Percentiles rank a stretch among this genome's conserved stretches.
Conservation (phyloP, 2,329 filamentous ascomycete genomes). For the Herpotrichia juniperi region DNA sequence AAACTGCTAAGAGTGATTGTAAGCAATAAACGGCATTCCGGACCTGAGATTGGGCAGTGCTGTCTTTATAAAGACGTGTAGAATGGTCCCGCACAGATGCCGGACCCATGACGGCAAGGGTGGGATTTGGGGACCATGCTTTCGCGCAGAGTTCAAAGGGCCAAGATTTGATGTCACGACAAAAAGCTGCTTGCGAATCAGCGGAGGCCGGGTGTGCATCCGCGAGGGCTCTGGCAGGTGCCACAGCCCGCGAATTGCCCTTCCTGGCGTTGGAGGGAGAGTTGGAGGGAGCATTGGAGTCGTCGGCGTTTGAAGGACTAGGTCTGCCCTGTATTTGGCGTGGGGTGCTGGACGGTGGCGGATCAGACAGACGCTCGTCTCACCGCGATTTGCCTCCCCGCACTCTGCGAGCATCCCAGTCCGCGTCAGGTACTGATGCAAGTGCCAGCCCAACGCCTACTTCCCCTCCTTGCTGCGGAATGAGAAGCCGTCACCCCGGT, state of each 20-base stretch:
- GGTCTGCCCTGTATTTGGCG: constrained; percentile 19
- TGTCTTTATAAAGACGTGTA: constrained; percentile 29
- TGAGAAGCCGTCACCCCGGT: not conserved
- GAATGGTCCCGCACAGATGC: constrained; percentile 31
- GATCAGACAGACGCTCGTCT: constrained; percentile 20
- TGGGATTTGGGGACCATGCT: constrained; percentile 27
- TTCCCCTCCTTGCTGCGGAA: constrained; percentile 4
- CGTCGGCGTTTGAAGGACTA: constrained; percentile 42
- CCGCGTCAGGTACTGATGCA: constrained; percentile 38
- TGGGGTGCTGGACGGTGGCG: constrained; percentile 36
- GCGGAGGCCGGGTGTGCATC: constrained; percentile 22
- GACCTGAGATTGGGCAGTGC: constrained; percentile 26
- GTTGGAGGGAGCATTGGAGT: too few relatives aligned
- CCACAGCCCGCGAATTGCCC: constrained; percentile 23
- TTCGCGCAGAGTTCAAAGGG: constrained; percentile 27
- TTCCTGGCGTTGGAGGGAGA: constrained; percentile 13
- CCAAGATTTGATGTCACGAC: constrained; percentile 42
- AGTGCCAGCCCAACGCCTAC: constrained; percentile 20
- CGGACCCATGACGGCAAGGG: constrained; percentile 44
- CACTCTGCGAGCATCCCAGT: constrained; percentile 32
- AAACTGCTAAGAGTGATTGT: constrained; percentile 20
- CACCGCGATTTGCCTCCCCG: constrained; percentile 32
- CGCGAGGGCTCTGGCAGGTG: constrained; percentile 16
- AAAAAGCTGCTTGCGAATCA: constrained; percentile 25
- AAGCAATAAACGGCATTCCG: constrained; percentile 26